phyloP scores from a whole-genome alignment of 2,329 filamentous ascomycete genomes.

The Pseudocercospora fuligena region DNA sequence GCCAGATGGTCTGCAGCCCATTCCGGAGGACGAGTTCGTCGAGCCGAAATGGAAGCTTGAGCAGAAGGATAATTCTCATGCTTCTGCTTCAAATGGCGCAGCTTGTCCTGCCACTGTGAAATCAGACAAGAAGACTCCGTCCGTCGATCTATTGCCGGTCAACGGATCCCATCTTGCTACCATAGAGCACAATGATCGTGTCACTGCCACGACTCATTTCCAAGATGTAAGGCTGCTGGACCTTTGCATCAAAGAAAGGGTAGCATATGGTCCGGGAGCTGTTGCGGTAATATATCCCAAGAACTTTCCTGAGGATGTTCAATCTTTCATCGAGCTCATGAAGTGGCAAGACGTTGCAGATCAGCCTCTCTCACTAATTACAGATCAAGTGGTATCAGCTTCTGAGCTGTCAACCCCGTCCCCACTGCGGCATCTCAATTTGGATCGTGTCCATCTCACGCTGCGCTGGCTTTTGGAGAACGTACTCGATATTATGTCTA shows the following conservation, averaged over 20 bases:
- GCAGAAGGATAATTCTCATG: not conserved
- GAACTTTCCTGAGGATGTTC: constrained; percentile 82
- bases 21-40: constrained; percentile 74
- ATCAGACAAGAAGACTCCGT: constrained; percentile 33
- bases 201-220: constrained; percentile 81
- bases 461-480: constrained; percentile 77
- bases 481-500: constrained; percentile 86
- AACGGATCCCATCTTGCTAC: constrained; percentile 61
- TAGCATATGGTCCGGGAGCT: constrained; percentile 72
- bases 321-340: constrained; percentile 78
- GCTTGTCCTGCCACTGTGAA: not conserved
- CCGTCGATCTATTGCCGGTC: constrained; percentile 60
- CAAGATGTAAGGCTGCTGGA: constrained; percentile 89
- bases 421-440: constrained; percentile 45
- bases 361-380: constrained; percentile 61
- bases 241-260: constrained; percentile 54
- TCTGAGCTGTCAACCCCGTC: constrained; percentile 41
- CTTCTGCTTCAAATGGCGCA: constrained; percentile 1
- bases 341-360: constrained; percentile 77
- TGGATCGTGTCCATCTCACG: constrained; percentile 56
- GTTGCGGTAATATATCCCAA: constrained; percentile 83
- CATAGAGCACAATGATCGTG: constrained; percentile 68
- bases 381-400: constrained; percentile 35
- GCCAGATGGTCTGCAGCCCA: constrained; percentile 67
- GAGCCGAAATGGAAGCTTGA: constrained; percentile 73